phyloP scores from a whole-genome alignment of 1,139 yeast genomes.

The Diutina mesorugosa region DNA sequence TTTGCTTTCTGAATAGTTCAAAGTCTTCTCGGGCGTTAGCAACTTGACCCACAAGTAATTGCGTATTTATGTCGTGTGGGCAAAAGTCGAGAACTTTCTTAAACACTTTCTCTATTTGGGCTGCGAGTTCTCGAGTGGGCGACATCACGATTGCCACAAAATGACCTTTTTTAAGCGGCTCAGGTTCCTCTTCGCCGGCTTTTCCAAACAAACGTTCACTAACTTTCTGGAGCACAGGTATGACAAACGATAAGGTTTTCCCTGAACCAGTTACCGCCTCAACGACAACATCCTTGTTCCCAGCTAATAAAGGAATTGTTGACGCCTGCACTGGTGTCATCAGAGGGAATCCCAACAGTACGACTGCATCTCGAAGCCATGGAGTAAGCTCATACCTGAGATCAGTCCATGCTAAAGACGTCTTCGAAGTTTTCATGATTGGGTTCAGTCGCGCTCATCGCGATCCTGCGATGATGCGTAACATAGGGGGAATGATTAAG shows the following conservation, averaged over 20 bases:
- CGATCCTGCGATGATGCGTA: not conserved
- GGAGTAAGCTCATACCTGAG: conserved; percentile 24
- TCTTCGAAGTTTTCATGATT: conserved; percentile 4
- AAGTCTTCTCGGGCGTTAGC: conserved; percentile 65
- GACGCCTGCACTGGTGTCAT: conserved; percentile 99
- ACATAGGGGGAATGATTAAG: not conserved
- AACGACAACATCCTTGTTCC: conserved; percentile 92
- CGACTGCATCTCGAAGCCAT: conserved; percentile 49
- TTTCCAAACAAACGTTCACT: conserved; percentile 16
- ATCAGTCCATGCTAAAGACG: conserved; percentile 27
- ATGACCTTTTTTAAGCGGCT: conserved; percentile 40
- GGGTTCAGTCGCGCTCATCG: not conserved
- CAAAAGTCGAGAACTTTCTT: conserved; percentile 43
- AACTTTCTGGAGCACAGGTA: conserved; percentile 68
- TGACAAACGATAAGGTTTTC: conserved; percentile 75
- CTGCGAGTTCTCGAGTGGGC: conserved; percentile 89
- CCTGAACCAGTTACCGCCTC: conserved; percentile 98
- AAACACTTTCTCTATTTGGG: conserved; percentile 65
- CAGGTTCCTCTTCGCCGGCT: conserved; percentile 13
- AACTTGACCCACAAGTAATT: conserved; percentile 71
- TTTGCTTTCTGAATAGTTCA: conserved; percentile 34
- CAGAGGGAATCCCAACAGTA: conserved; percentile 56
- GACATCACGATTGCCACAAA: conserved; percentile 64
- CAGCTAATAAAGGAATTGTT: conserved; percentile 73
- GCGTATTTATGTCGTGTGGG: conserved; percentile 53